Conservation (phyloP, 1,284 basidiomycete genomes). For the Puccinia coronata region DNA sequence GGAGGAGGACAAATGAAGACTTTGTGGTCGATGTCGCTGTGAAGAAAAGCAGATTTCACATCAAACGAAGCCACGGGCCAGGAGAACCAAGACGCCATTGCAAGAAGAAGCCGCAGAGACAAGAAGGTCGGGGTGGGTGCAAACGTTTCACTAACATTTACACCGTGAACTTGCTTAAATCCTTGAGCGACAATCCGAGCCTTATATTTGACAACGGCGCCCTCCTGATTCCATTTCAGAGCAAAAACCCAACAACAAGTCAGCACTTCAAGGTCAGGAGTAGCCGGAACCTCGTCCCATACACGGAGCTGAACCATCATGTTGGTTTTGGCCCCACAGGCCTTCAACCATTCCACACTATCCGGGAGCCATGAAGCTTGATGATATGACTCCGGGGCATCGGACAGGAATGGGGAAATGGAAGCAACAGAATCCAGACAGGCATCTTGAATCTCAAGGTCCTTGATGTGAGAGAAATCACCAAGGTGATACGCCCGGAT, state of each 20-base stretch:
- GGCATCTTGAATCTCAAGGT: neutral
- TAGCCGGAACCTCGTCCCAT: neutral
- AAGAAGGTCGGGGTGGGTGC: slow-evolving; percentile 10
- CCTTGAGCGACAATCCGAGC: slow-evolving; percentile 10
- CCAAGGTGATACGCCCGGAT: neutral
- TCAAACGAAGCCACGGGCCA: slow-evolving; percentile 25
- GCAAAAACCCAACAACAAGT: slow-evolving; percentile 18
- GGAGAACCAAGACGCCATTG: neutral
- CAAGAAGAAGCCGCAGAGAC: neutral
- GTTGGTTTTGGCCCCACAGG: neutral
- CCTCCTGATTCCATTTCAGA: neutral
- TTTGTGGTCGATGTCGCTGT: neutral
- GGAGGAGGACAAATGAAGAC: neutral
- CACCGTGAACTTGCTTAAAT: neutral
- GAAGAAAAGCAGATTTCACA: slow-evolving; percentile 2
- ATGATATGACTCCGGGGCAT: neutral
- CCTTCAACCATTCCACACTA: neutral
- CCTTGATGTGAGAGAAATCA: neutral
- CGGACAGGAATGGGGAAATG: too few species aligned
- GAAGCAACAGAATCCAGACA: neutral
- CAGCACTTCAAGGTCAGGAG: neutral
- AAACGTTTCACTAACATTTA: slow-evolving; percentile 14
- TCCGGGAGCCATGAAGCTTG: neutral
- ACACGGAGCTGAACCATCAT: neutral
- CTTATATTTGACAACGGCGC: neutral